phyloP scores from a whole-genome alignment of 441 rosid species.

The Jatropha multifida region DNA sequence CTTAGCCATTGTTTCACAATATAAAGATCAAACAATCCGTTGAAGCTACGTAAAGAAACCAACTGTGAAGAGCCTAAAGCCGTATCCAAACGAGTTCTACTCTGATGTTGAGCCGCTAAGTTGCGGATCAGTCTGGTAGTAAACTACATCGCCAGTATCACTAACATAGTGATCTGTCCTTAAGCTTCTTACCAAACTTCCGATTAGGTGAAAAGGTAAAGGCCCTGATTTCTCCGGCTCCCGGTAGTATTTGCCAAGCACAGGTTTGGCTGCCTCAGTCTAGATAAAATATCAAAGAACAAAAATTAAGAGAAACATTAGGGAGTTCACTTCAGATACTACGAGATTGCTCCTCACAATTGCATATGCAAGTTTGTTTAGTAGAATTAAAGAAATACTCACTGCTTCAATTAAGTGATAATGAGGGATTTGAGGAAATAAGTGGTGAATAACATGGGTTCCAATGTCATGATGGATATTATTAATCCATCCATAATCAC shows the following conservation, averaged over 20 bases:
- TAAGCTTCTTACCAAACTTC: constrained; percentile 57
- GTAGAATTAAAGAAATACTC: constrained; percentile 15
- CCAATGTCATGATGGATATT: constrained; percentile 68
- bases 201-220: constrained; percentile 64
- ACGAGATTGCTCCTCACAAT: neutral
- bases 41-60: neutral
- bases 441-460: constrained; percentile 63
- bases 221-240: constrained; percentile 77
- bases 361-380: neutral
- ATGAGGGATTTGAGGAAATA: constrained; percentile 70
- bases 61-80: neutral
- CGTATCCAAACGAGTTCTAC: neutral
- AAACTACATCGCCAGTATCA: constrained; percentile 75
- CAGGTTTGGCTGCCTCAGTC: constrained; percentile 86
- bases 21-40: neutral
- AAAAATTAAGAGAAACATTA: neutral
- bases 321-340: neutral
- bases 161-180: constrained; percentile 80
- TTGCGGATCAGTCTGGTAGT: constrained; percentile 64
- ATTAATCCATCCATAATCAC: constrained; percentile 61
- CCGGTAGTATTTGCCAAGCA: constrained; percentile 79
- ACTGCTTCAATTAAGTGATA: constrained; percentile 66
- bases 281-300: constrained; percentile 22
- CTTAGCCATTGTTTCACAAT: neutral
- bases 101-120: constrained; percentile 20